Percentiles rank a stretch among this genome's conserved stretches.
Evolutionary conservation across 305 asterid species (phyloP).

Genomic region (Stenogyne calaminthoides): DNA sequence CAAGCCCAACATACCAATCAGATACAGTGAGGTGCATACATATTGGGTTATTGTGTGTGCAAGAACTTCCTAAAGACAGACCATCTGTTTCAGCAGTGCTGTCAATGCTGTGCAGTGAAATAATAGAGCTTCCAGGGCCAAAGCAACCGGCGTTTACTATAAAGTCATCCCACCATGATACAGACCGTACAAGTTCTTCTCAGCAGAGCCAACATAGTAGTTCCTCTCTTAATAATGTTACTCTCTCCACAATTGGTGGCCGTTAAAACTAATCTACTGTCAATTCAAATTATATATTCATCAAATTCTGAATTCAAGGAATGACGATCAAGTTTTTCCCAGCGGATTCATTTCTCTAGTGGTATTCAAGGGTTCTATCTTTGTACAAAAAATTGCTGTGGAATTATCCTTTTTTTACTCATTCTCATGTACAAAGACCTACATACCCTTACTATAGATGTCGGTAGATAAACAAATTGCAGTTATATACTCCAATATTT

Average conservation of each 20-base stretch:
- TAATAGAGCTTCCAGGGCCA: conserved; percentile 46
- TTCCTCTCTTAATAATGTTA: not conserved
- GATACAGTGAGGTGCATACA: conserved; percentile 22
- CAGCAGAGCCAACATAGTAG: too few relatives aligned
- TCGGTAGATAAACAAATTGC: too few relatives aligned
- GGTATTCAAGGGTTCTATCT: too few relatives aligned
- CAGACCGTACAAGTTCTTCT: not conserved
- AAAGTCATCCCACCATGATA: not conserved
- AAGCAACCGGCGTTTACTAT: conserved; percentile 39
- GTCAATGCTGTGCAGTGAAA: conserved; percentile 48
- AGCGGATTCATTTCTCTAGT: too few relatives aligned
- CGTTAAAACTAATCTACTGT: not conserved
- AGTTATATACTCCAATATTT: too few relatives aligned
- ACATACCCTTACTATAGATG: too few relatives aligned
- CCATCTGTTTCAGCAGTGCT: conserved; percentile 43
- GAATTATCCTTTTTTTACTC: too few relatives aligned
- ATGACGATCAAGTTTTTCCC: too few relatives aligned
- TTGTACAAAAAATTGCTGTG: too few relatives aligned
- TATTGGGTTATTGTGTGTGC: conserved; percentile 32
- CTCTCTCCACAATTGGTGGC: not conserved
- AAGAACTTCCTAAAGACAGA: too few relatives aligned
- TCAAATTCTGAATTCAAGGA: not conserved
- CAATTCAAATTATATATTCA: not conserved
- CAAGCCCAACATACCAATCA: conserved; percentile 7
- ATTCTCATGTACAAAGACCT: too few relatives aligned